A percentile compares a stretch with the other conserved stretches of the same genome.
Evolutionary conservation across 2,329 filamentous ascomycete genomes (phyloP).

Genomic region (Sclerotiophoma versabilis): DNA sequence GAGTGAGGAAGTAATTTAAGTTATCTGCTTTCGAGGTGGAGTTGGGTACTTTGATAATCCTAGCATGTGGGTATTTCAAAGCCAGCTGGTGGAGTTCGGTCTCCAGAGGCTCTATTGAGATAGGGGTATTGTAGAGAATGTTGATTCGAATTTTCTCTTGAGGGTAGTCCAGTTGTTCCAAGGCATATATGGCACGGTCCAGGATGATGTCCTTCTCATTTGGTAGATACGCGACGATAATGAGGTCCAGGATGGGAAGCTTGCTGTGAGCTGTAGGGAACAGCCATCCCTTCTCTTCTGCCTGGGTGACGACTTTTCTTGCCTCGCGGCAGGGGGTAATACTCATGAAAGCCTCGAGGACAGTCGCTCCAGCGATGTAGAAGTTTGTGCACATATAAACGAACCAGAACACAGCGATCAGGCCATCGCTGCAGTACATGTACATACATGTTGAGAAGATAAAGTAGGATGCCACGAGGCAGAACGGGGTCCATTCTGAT

Average conservation of each 20-base stretch:
- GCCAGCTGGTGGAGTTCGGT: constrained; percentile 51
- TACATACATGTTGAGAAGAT: constrained; percentile 53
- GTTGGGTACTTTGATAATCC: constrained; percentile 57
- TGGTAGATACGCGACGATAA: constrained; percentile 60
- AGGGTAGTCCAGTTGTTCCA: constrained; percentile 57
- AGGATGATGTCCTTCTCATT: constrained; percentile 61
- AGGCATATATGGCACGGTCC: constrained; percentile 55
- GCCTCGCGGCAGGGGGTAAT: constrained; percentile 49
- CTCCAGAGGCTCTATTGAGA: constrained; percentile 56
- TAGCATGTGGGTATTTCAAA: constrained; percentile 49
- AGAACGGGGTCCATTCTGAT: constrained; percentile 53
- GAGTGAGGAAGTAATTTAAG: constrained; percentile 57
- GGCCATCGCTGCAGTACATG: constrained; percentile 47
- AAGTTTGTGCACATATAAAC: constrained; percentile 55
- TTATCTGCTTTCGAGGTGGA: constrained; percentile 61
- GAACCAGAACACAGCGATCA: constrained; percentile 55
- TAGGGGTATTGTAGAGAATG: constrained; percentile 59
- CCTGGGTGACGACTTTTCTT: constrained; percentile 46
- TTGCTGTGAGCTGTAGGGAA: constrained; percentile 53
- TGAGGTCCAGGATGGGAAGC: constrained; percentile 54
- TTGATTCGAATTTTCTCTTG: constrained; percentile 57
- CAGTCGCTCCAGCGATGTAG: constrained; percentile 53
- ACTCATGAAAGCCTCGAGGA: constrained; percentile 52
- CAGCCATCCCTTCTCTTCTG: constrained; percentile 50
- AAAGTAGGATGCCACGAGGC: constrained; percentile 52